Conservation (phyloP, 129 eudicot species). For the Tagetes erecta region DNA sequence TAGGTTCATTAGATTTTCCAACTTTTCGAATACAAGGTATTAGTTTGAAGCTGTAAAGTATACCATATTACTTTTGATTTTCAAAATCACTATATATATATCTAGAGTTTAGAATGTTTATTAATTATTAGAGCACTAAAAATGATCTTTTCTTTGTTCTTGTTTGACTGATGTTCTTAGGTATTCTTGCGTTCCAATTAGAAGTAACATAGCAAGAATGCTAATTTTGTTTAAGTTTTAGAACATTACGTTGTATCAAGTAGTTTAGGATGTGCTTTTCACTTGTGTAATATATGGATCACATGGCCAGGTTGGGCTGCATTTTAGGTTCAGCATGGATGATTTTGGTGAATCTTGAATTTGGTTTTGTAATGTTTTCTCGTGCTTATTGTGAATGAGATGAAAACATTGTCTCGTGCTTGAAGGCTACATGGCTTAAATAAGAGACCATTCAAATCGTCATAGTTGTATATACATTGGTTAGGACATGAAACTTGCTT, state of each 20-base stretch:
- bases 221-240: background rate
- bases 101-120: no score
- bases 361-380: background rate
- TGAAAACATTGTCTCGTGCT: background rate
- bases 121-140: background rate
- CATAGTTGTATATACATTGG: no score
- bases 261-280: background rate
- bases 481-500: no score
- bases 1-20: no score
- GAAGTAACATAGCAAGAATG: background rate
- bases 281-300: background rate
- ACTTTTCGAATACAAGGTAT: no score
- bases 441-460: no score
- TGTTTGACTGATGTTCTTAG: background rate
- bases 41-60: no score
- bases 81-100: no score
- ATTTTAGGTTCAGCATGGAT: background rate
- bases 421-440: no score
- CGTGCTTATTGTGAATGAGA: background rate
- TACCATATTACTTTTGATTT: no score
- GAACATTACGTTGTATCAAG: background rate
- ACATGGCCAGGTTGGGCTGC: background rate
- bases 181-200: background rate
- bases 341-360: background rate
- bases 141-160: background rate